Evolutionary conservation across 2,329 filamentous ascomycete species (phyloP), one percentile per base, ranked within the genome.

Genomic region (Bipolaris bicolor): DNA sequence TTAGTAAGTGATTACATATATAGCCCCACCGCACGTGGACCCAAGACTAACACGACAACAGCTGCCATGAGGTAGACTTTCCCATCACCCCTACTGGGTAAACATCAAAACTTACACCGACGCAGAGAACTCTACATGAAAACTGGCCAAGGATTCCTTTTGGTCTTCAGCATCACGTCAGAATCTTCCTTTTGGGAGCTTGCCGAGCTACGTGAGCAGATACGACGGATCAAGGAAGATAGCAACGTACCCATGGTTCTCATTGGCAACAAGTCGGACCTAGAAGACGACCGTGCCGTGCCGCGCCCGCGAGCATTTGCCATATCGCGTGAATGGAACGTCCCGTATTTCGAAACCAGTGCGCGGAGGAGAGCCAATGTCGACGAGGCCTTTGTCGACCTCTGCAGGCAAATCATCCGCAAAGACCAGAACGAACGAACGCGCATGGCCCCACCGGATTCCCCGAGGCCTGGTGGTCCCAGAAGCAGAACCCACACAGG

Each of bases 161-260:
- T 97, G 36, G 92, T 96, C 56, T 97, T 96, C 79, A 94, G 90
- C 78, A 96, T 96, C 72, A 94, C 91, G 16, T 95, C 91, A 60
- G 82, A 85, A 60, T 90, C 90, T 33, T 96, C 91, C n/a, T 83
- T 97, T 39, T 85, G 88, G 67, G 92, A 97, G 77, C 84, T 97
- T 29, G 84, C 86, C 66, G 89, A 90, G 67, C 83, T 97, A 40
- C 89, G 91, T 49, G 91, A 96, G 71, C 91, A 96, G 77, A 96
- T 97, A 62, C 89, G 92, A 59, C 90, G 91, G 58, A 94, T 96
- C 78, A 96, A 96, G 79, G 90, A 93, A 75, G 90, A 94, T 76
- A 89, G 92, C 53, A 89, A 88, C 61, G 86, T 94, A 3, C 91
- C 91, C 20, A 90, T 97, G 73, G 92, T 97, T 48, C 91, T 97